Percentiles rank a stretch among this genome's conserved stretches.
Evolutionary conservation across 1,284 basidiomycete species (phyloP).

Genomic region (Laetiporus sulphureus): DNA sequence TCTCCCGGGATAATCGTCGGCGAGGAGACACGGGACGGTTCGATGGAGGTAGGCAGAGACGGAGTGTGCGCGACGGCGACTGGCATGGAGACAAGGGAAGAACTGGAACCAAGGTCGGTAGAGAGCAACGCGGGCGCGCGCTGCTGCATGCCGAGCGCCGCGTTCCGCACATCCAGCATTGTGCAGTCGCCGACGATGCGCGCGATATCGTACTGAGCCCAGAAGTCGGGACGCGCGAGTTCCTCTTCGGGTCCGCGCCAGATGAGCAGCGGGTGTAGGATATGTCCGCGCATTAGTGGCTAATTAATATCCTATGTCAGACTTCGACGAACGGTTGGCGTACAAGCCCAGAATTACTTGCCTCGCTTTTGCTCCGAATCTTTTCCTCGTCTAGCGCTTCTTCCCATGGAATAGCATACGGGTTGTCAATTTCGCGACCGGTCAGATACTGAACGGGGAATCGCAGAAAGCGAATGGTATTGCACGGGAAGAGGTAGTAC

Average conservation of each 20-base stretch:
- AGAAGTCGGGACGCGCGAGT: slow-evolving; percentile 56
- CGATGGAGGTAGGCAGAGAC: not conserved
- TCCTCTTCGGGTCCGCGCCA: slow-evolving; percentile 60
- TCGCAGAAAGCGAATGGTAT: slow-evolving; percentile 70
- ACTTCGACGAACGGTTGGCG: slow-evolving; percentile 6
- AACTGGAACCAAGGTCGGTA: not conserved
- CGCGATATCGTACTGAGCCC: slow-evolving; percentile 59
- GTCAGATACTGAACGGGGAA: slow-evolving; percentile 58
- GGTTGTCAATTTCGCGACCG: slow-evolving; percentile 40
- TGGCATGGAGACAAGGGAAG: not conserved
- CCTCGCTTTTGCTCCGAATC: slow-evolving; percentile 64
- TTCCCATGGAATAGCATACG: slow-evolving; percentile 59
- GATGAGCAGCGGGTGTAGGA: slow-evolving; percentile 69
- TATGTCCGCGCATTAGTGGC: slow-evolving; percentile 65
- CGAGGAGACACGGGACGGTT: not conserved
- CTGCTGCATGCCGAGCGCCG: slow-evolving; percentile 28
- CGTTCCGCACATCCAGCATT: slow-evolving; percentile 61
- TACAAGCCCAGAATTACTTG: slow-evolving; percentile 22
- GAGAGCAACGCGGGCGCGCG: slow-evolving; percentile 6
- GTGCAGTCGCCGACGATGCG: slow-evolving; percentile 66
- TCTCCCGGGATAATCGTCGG: slow-evolving; percentile 1
- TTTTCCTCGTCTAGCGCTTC: slow-evolving; percentile 62
- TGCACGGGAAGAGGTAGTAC: slow-evolving; percentile 87
- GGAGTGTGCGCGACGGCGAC: slow-evolving; percentile 6
- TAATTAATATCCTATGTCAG: slow-evolving; percentile 24